Evolutionary conservation across 2,329 filamentous ascomycete genomes (phyloP).

Genomic region (Diaporthe sp.): DNA sequence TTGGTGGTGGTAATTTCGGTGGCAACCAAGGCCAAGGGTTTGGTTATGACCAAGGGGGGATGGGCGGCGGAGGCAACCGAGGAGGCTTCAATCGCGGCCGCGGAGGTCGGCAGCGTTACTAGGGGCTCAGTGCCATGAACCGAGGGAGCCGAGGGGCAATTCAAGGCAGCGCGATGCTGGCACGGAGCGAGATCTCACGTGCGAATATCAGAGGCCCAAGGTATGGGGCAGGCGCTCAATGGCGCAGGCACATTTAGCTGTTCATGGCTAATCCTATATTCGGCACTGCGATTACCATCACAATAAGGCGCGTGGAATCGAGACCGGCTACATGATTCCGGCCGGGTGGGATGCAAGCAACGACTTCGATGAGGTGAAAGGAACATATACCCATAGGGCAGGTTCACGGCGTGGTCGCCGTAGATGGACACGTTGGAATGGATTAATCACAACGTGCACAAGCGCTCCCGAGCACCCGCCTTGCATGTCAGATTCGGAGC

Average conservation of each 20-base stretch:
- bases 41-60: constrained; percentile 61
- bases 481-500: background rate
- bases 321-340: background rate
- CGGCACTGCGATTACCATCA: background rate
- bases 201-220: background rate
- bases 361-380: background rate
- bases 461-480: background rate
- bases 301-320: background rate
- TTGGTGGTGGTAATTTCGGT: constrained; percentile 65
- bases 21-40: constrained; percentile 67
- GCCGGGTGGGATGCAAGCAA: background rate
- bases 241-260: background rate
- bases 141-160: too few species aligned
- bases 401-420: background rate
- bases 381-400: constrained; percentile 18
- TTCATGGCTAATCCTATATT: background rate
- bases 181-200: background rate
- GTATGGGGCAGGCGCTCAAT: background rate
- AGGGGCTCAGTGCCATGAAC: background rate
- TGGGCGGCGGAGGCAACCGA: constrained; percentile 56
- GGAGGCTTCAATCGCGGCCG: constrained; percentile 50
- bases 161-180: background rate
- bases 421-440: background rate
- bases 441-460: background rate
- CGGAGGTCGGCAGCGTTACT: constrained; percentile 47